Evolutionary conservation across 2,329 filamentous ascomycete genomes (phyloP).

Genomic region (Incumbomyces delicatus): DNA sequence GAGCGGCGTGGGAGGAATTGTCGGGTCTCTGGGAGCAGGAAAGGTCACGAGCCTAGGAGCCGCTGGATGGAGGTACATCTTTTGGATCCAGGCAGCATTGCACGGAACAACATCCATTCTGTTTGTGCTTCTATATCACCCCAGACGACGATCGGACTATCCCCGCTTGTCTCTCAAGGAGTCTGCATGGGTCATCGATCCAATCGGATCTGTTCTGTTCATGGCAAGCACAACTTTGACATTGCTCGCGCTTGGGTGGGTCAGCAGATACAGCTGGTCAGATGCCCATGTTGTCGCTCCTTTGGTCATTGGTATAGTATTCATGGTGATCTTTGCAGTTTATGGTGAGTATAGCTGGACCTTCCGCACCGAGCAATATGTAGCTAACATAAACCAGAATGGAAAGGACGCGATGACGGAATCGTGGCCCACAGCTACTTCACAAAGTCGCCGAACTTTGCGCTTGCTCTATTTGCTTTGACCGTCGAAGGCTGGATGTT

Average conservation of each 20-base stretch:
- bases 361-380: not conserved
- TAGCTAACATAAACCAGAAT: constrained; percentile 33
- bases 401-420: constrained; percentile 46
- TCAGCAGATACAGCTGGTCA: constrained; percentile 33
- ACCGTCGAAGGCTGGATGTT: constrained; percentile 52
- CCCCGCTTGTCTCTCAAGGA: constrained; percentile 31
- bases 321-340: constrained; percentile 32
- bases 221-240: constrained; percentile 36
- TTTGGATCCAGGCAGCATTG: constrained; percentile 50
- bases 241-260: constrained; percentile 40
- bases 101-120: constrained; percentile 41
- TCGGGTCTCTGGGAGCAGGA: constrained; percentile 43
- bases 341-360: constrained; percentile 22
- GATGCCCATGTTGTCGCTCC: constrained; percentile 31
- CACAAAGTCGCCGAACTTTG: constrained; percentile 44
- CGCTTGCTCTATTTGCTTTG: constrained; percentile 46
- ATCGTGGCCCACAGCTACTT: constrained; percentile 50
- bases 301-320: constrained; percentile 32
- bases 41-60: constrained; percentile 40
- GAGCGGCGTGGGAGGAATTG: constrained; percentile 43
- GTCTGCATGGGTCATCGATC: constrained; percentile 40
- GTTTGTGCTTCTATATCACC: constrained; percentile 41
- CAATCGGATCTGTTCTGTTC: constrained; percentile 38
- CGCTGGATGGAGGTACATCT: constrained; percentile 47
- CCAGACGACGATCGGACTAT: constrained; percentile 30